Evolutionary conservation across 1,139 yeast species (phyloP), one percentile per base, ranked within the genome.

Genomic region (Schwanniomyces etchellsii): DNA sequence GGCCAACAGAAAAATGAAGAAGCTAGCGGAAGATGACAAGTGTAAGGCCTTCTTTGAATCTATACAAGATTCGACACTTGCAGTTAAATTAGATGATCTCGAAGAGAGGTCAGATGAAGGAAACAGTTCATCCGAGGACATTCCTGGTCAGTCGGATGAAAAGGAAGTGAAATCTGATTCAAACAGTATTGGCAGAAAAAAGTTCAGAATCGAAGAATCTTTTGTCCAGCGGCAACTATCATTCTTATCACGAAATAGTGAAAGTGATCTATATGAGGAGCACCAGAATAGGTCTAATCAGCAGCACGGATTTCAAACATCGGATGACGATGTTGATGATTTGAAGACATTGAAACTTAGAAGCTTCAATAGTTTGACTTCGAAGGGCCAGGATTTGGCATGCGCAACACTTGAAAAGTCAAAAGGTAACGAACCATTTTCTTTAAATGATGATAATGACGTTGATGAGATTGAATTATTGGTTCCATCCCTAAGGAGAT

Each of bases 11-110:
- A 69, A 68, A 26, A 50, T 74, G 25, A 69, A 69, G 33, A 66
- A 63, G 28, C 53, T 77, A 24, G 44, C 60, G n/a, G 57, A 61
- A 32, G 55, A 57, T 44, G 77, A 78, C 13, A 82, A 74, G 45
- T 70, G 86, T 2, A 69, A 72, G 40, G 89, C 95, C 0, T 86
- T 86, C 48, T 80, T 81, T 45, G 77, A 76, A 17, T 70, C 84
- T 15, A 80, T 83, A 43, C 74, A 81, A 25, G 89, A 79, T 20
- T 48, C 45, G 3, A 29, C 49, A 4, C 36, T 42, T 5, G 38
- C 42, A 7, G 49, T 53, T 20, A 43, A 35, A n/a, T 45, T 52
- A 29, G 56, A 53, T 38, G 57, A 52, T 32, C 60, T 53, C 27
- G 57, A 52, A 41, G 33, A 35, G 13, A 41, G 39, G 17, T 25